Evolutionary conservation across 495 filamentous ascomycete species (phyloP).

Genomic region (Jackrogersella multiformis): DNA sequence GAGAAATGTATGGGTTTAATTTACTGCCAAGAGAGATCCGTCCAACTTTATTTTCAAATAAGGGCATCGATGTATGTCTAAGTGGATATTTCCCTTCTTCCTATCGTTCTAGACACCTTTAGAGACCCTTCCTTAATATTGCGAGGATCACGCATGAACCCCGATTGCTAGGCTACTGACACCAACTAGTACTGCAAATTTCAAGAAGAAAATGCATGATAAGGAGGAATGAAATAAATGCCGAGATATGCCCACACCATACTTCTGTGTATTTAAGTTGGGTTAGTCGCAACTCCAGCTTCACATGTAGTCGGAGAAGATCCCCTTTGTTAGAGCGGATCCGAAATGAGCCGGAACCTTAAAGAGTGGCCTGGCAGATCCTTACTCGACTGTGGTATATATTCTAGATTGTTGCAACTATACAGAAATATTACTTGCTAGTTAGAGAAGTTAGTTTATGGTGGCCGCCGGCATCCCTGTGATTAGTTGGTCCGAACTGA

Average conservation of each 20-base stretch:
- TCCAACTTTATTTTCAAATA: conserved; percentile 6
- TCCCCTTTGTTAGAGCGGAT: not conserved
- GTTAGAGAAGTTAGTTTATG: not conserved
- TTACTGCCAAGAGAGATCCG: not conserved
- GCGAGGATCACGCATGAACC: no score
- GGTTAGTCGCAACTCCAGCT: no score
- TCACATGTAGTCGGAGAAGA: not conserved
- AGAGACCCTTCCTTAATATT: no score
- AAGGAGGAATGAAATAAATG: no score
- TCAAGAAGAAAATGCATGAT: no score
- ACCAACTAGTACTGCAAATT: no score
- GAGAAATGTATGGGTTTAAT: not conserved
- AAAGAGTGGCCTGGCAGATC: not conserved
- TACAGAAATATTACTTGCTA: not conserved
- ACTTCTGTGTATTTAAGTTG: no score
- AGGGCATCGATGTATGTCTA: no score
- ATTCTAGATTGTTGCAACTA: not conserved
- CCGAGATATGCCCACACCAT: no score
- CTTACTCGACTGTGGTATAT: no score
- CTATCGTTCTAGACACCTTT: not conserved
- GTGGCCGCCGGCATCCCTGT: conserved; percentile 5
- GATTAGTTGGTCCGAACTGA: not conserved
- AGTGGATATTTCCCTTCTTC: no score
- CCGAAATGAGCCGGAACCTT: not conserved
- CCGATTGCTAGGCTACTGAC: no score